Evolutionary conservation across 768 basidiomycete genomes (phyloP).

Genomic region (Serendipita sp.): DNA sequence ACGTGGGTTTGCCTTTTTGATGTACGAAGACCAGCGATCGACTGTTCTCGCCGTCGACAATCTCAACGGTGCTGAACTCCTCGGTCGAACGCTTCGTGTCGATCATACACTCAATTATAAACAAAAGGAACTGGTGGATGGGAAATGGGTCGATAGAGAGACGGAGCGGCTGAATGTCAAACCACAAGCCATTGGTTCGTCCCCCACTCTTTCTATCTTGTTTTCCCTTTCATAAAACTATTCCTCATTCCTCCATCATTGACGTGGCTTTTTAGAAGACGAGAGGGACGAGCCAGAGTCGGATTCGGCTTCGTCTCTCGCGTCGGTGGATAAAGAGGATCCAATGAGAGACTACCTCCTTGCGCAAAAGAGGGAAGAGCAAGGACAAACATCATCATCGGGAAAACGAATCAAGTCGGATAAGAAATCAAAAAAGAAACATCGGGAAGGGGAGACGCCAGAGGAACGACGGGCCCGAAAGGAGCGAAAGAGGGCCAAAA

Average conservation of each 20-base stretch:
- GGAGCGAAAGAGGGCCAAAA: conserved; percentile 58
- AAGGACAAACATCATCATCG: too few relatives aligned
- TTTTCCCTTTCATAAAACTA: conserved; percentile 5
- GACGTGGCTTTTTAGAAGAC: conserved; percentile 26
- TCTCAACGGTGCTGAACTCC: conserved; percentile 83
- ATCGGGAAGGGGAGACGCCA: conserved; percentile 49
- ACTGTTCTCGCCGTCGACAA: conserved; percentile 96
- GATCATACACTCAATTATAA: conserved; percentile 90
- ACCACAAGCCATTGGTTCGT: conserved; percentile 51
- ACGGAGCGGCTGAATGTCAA: conserved; percentile 78
- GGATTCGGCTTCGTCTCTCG: conserved; percentile 43
- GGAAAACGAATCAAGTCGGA: conserved; percentile 27
- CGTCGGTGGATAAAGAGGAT: conserved; percentile 84
- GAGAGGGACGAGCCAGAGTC: conserved; percentile 36
- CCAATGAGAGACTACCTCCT: conserved; percentile 93
- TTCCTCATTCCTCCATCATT: not conserved
- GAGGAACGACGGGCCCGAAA: conserved; percentile 65
- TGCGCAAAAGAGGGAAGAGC: conserved; percentile 55
- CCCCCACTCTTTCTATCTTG: too few relatives aligned
- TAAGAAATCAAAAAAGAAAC: conserved; percentile 50
- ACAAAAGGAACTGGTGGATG: conserved; percentile 67
- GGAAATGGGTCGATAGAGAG: conserved; percentile 75
- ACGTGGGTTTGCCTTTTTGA: conserved; percentile 87
- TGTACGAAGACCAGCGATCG: conserved; percentile 98
- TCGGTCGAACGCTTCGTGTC: conserved; percentile 76